Evolutionary conservation across 805 yeast species (phyloP), one percentile per base, ranked within the genome.

Genomic region (Hanseniaspora valbyensis): DNA sequence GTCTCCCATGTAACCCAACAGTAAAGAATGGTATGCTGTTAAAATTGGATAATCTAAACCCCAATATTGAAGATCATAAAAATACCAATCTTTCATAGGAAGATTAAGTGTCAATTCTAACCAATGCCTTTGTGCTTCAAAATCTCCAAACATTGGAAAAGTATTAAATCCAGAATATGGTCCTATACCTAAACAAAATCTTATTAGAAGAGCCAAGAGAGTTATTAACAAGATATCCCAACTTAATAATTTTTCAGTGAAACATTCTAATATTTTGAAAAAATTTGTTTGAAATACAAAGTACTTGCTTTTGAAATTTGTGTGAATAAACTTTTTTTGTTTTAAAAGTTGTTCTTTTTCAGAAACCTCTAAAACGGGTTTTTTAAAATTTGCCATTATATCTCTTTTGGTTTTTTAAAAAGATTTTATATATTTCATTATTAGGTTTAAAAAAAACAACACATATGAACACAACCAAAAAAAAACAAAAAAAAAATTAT

Each of bases 61-160:
- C 97, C 98, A 92, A 68, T 90, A 88, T 57, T 80, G 78, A 41
- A 88, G 70, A 61, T 92, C 96, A 64, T 79, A 87, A 68, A 74
- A 84, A 61, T 92, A 92, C 98, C 98, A 92, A 54, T 82, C 57
- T 0, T 68, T 64, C 0, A 86, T 65, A 0, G 95, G 92, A 44
- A 89, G 63, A 57, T 80, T 78, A 36, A 72, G 78, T 0, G 97
- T 90, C 49, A 90, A 70, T 63, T 92, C 98, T 76, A 92, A 74
- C 98, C 98, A 92, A 64, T 90, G 98, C 56, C 98, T 75, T 64
- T 92, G 98, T 0, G 97, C 97, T 64, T 92, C 98, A 60, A 92
- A 90, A 62, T 92, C 98, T 6, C 98, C 98, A 69, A 70, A 79
- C 77, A 86, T 77, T 4, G 97, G 97, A 8, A 83, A 78, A 1